phyloP scores from a whole-genome alignment of 192 early-diverging fungal genomes.

The Chytriomyces sp. region DNA sequence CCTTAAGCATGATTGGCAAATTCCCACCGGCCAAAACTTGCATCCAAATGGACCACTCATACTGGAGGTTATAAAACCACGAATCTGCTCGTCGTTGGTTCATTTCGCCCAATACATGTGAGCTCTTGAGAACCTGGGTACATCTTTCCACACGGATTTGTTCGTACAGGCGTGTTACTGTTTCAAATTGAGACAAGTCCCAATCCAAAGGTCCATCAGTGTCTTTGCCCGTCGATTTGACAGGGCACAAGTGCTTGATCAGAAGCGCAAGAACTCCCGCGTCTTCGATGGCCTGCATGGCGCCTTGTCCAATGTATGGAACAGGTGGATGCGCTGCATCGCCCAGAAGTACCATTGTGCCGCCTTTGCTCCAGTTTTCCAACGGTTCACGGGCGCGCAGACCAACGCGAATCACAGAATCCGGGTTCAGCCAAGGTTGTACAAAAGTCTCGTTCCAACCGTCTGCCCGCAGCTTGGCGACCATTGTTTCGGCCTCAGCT shows the following conservation, averaged over 20 bases:
- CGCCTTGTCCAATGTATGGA: constrained; percentile 53
- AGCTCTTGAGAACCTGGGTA: constrained; percentile 30
- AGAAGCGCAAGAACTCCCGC: constrained; percentile 34
- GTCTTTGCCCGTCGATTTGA: not conserved
- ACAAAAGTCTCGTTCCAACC: constrained; percentile 45
- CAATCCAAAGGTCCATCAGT: constrained; percentile 6
- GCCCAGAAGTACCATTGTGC: constrained; percentile 39
- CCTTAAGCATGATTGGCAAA: constrained; percentile 35
- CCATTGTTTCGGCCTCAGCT: constrained; percentile 35
- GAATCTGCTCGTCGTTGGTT: constrained; percentile 32
- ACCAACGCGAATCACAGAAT: constrained; percentile 45
- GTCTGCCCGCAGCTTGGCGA: constrained; percentile 22
- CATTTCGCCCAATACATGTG: constrained; percentile 38
- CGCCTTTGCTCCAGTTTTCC: constrained; percentile 34
- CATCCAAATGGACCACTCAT: constrained; percentile 33
- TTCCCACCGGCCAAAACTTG: constrained; percentile 34
- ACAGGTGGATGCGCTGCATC: constrained; percentile 54
- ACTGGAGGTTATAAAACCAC: constrained; percentile 25
- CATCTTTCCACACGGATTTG: constrained; percentile 31
- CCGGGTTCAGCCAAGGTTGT: constrained; percentile 36
- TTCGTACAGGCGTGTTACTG: constrained; percentile 25
- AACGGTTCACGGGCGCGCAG: constrained; percentile 45
- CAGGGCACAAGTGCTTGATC: constrained; percentile 12
- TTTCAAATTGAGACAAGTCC: constrained; percentile 14
- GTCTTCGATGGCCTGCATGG: constrained; percentile 54